Evolutionary conservation across 139 green algal genomes (phyloP), one percentile per base, ranked within the genome.

Genomic region (Microglena sp.): DNA sequence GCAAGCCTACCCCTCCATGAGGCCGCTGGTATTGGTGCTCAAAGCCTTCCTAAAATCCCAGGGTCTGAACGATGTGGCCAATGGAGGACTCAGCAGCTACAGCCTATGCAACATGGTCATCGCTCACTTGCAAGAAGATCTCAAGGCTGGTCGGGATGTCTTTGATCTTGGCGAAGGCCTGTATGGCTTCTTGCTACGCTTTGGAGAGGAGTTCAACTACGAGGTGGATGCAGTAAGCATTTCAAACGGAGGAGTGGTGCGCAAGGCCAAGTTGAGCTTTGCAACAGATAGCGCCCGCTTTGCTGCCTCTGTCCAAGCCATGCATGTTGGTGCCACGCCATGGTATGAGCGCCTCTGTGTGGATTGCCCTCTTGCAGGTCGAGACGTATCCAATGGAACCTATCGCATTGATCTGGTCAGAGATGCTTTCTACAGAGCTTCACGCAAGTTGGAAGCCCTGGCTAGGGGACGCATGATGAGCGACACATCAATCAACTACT

Each of bases 81-180:
- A 67, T 21, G 82, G 82, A 21, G 82, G 82, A 31, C 68, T 89
- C n/a, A 74, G 60, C 40, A 77, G 62, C 34, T 89, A 80, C 61
- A 66, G 40, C 22, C 66, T 89, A 26, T 78, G 71, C 43, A 86
- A 86, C 70, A 83, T 89, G 76, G 71, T 86, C 36, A 76, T 88
- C 6, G 82, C 82, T 30, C 82, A 88, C 69, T 43, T 86, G 32
- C 73, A 82, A 67, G 78, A 88, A 40, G 74, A 81, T 64, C 66
- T 56, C 67, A 57, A 81, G 75, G 62, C 50, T 8, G 75, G 72
- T 1, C 69, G 72, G 30, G 75, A 81, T 60, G 70, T 81, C 33
- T 72, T 62, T 54, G 80, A 86, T 55, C 61, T 84, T 2, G 80
- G 80, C 5, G 80, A 83, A 69, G 55, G 64, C 28, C 59, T 83